A percentile compares a stretch with the other conserved stretches of the same genome.
phyloP scores from a whole-genome alignment of 1,284 basidiomycete genomes.

The Pseudozyma thailandica region DNA sequence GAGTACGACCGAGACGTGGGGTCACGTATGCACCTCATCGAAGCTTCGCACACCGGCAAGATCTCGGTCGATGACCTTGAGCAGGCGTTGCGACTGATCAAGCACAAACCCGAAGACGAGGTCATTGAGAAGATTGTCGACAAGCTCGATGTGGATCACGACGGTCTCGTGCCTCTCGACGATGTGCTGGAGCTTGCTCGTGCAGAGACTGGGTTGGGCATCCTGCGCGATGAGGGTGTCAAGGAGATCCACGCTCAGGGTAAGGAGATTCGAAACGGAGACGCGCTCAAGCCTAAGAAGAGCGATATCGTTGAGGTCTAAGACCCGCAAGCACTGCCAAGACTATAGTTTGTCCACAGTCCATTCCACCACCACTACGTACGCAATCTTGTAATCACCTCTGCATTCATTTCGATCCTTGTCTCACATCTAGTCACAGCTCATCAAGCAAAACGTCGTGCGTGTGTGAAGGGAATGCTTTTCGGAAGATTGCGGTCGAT shows the following conservation, averaged over 20 bases:
- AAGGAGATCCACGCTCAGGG: slow-evolving; percentile 57
- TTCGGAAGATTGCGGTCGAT: too few species aligned
- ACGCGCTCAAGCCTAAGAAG: slow-evolving; percentile 55
- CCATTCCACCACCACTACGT: neutral
- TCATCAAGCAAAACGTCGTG: too few species aligned
- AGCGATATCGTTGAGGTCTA: slow-evolving; percentile 57
- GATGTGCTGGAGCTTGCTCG: slow-evolving; percentile 69
- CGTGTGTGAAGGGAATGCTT: too few species aligned
- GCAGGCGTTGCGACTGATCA: slow-evolving; percentile 90
- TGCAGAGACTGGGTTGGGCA: slow-evolving; percentile 67
- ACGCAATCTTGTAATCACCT: neutral
- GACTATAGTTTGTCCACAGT: neutral
- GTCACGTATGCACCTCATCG: slow-evolving; percentile 90
- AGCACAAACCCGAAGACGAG: slow-evolving; percentile 88
- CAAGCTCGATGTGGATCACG: slow-evolving; percentile 94
- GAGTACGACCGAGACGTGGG: slow-evolving; percentile 86
- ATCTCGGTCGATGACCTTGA: slow-evolving; percentile 90
- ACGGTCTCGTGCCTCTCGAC: slow-evolving; percentile 80
- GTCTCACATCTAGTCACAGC: too few species aligned
- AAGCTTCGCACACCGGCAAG: slow-evolving; percentile 87
- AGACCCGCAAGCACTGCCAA: neutral
- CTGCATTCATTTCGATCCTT: neutral
- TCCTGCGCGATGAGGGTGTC: slow-evolving; percentile 60
- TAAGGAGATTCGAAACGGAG: slow-evolving; percentile 37
- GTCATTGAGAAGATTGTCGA: slow-evolving; percentile 88